Base-by-base conservation (phyloP, 805 yeast genomes). In the Candida nitratophila region DNA sequence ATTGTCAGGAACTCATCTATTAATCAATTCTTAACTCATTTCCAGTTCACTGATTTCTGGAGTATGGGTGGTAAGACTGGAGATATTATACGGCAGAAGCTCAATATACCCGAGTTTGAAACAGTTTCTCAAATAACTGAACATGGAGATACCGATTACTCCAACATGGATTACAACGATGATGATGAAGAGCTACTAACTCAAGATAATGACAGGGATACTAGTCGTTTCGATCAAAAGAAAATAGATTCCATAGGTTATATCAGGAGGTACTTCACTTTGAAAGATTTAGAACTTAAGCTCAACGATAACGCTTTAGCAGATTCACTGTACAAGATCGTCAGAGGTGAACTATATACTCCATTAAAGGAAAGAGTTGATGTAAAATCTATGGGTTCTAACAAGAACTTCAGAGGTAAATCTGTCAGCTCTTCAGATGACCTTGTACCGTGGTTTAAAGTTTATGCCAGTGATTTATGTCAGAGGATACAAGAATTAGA, bases 21-120 rank as follows among this genome's bases (percentile, higher is more conserved):
- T 1, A 49, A 65, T 2, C 53, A 56, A 0, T 93, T 91, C 57
- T 60, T 90, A 11, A 68, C 68, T 27, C 69, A 74, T 22, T 81
- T 83, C 58, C 77, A 79, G 46, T 58, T 91, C 19, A 75, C 77
- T 0, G 95, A 89, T 52, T 77, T 91, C 45, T 83, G 96, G 76
- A 88, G 96, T 0, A 68, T 91, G 71, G 98, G 99, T 7, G 99
- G 98, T 2, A 87, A 86, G 51, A 63, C 73, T 10, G 99, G 99
- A 0, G 80, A 81, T 11, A 64, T 66, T 12, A 68, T 88, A 1
- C 48, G 71, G 16, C 59, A 62, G n/a, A 60, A 66, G 17, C 60
- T 89, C n/a, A 66, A 70, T 1, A 63, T 77, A 2, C 86, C 83
- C 0, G 64, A 65, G 3, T 15, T n/a, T 17, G 38, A 21, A 16